A percentile compares a stretch with the other conserved stretches of the same genome.
Conservation (phyloP, 2,329 filamentous ascomycete species). For the Colletotrichum shisoi region DNA sequence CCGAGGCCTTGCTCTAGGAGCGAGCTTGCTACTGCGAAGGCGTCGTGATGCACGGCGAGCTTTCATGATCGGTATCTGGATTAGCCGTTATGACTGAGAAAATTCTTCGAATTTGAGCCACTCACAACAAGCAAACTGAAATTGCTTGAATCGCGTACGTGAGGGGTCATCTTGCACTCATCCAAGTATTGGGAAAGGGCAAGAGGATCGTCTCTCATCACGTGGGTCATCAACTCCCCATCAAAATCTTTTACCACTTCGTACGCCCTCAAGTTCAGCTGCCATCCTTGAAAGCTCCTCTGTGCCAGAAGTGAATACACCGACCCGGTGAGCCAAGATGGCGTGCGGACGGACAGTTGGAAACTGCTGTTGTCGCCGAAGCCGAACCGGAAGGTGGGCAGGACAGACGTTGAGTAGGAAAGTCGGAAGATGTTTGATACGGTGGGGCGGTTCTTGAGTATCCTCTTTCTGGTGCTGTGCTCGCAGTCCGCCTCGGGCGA, state of each 20-base stretch:
- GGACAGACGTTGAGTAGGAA: neutral
- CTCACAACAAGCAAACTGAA: neutral
- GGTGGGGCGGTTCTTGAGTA: neutral
- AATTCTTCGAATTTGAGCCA: fast-evolving
- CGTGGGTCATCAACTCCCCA: fast-evolving
- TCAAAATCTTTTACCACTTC: neutral
- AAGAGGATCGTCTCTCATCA: neutral
- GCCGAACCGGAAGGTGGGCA: neutral
- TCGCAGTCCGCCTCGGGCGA: neutral
- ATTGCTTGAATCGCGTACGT: fast-evolving
- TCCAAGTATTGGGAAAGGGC: neutral
- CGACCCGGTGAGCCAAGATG: slow-evolving; percentile 8
- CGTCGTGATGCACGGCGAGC: fast-evolving
- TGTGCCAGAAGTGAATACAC: slow-evolving; percentile 21
- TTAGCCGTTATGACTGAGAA: neutral
- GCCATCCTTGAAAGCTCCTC: slow-evolving; percentile 8
- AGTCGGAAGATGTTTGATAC: neutral
- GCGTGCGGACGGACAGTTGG: slow-evolving; percentile 7
- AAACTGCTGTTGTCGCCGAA: neutral
- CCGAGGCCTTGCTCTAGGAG: neutral
- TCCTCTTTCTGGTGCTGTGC: neutral
- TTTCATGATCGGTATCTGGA: neutral
- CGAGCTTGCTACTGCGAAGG: neutral
- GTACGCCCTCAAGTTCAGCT: slow-evolving; percentile 1
- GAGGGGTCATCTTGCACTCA: neutral